phyloP scores from a whole-genome alignment of 345 rosid species.

The Camelina sativa region DNA sequence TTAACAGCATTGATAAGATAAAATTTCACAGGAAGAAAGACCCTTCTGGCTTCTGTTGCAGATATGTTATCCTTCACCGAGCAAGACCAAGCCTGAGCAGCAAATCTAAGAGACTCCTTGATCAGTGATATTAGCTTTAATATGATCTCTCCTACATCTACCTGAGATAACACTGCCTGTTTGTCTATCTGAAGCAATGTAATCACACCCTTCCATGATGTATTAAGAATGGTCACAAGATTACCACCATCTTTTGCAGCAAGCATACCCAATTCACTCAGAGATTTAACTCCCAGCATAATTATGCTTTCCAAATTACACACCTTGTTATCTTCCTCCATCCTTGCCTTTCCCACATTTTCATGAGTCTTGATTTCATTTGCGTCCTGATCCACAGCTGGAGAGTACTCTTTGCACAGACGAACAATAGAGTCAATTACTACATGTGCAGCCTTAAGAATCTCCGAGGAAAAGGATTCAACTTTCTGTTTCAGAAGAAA shows the following conservation, averaged over 20 bases:
- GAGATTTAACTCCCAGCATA: constrained; percentile 55
- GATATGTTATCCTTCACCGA: constrained; percentile 62
- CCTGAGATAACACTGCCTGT: constrained; percentile 48
- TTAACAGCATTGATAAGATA: constrained; percentile 83
- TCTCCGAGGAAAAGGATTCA: constrained; percentile 58
- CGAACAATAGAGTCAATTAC: constrained; percentile 63
- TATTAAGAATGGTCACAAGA: constrained; percentile 84
- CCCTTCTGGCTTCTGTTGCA: constrained; percentile 76
- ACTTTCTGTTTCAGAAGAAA: constrained; percentile 57
- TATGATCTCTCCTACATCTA: constrained; percentile 71
- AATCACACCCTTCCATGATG: constrained; percentile 94
- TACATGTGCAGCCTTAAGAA: constrained; percentile 62
- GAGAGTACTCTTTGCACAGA: constrained; percentile 62
- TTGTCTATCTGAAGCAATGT: constrained; percentile 78
- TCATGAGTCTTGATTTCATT: constrained; percentile 40
- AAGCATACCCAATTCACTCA: constrained; percentile 71
- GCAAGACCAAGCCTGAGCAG: constrained; percentile 76
- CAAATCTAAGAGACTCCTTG: constrained; percentile 63
- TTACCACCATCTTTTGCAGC: constrained; percentile 85
- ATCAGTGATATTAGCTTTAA: constrained; percentile 63
- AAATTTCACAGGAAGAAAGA: constrained; percentile 86
- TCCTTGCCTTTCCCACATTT: constrained; percentile 26
- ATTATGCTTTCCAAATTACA: constrained; percentile 55
- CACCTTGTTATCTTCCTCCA: constrained; percentile 43
- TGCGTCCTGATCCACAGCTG: constrained; percentile 47